Evolutionary conservation across 192 early-diverging fungal species (phyloP), one percentile per base, ranked within the genome.

Genomic region (Backusella circina): DNA sequence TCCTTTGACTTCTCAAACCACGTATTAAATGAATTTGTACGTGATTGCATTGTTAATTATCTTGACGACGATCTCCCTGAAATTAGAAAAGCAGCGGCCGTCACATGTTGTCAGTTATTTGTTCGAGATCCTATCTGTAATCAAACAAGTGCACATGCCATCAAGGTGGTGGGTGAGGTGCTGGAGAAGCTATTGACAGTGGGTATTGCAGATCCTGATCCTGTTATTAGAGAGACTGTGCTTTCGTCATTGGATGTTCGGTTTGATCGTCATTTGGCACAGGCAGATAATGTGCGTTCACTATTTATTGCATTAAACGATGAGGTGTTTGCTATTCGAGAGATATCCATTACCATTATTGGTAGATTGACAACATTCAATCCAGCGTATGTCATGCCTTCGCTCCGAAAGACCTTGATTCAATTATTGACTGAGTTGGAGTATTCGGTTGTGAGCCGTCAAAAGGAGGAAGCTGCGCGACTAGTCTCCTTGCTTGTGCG

Each of bases 341-440:
- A 96, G 71, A 87, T 90, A 6, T 91, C 94, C 1, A 91, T 99
- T 37, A 75, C 87, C 0, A 92, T 97, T 50, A 94, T 99, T 70
- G 97, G 97, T 7, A 87, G 96, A 21, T 83, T 99, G 18, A 90
- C 93, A 2, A 80, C 90, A 9, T 90, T 91, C 71, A 99, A 98
- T 78, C 97, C 97, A 9, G 96, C 95, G 1, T 96, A 96, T 74
- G 92, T 97, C 13, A 90, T 97, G 88, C 95, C 97, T 5, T 93
- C 92, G 0, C 84, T 99, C 28, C 87, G 95, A 33, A 94, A 96
- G 73, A 90, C 93, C 0, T 76, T 98, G 13, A 93, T 95, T 71
- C 93, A 95, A 77, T 83, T 99, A 1, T 81, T 99, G 61, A 95
- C 94, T 5, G 96, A 98, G 80, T 82, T 99, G 21, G 95, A 99